Base-by-base conservation (phyloP, 371 early-diverging fungal species). In the Mortierella sp. region DNA sequence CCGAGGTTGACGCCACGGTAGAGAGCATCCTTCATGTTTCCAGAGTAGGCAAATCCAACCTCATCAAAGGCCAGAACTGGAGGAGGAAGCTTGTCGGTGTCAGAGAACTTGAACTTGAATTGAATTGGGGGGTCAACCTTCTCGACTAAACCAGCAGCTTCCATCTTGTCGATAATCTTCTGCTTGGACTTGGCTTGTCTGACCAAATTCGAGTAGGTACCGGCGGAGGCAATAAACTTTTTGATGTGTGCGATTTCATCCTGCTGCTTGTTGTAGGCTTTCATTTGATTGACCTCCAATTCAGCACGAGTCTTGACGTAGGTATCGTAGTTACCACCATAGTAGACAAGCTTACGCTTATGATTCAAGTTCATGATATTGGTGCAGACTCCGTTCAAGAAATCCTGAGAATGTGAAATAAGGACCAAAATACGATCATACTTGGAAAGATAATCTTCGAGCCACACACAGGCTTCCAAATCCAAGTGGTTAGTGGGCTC, bases 121-220 rank as follows among this genome's bases (percentile, higher is more conserved):
- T 85, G 76, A 37, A 83, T 80, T 17, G 91, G 90, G 7, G 88
- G 83, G 49, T 86, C 86, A 43, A 97, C 96, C 87, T 97, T 95
- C 82, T 99, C 97, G 56, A 99, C 89, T 59, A 99, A 85, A 74
- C 99, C 99, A 68, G 92, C 98, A 68, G 98, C 98, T 86, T 96
- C 96, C 99, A 99, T 98, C 90, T 99, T 99, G 88, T 99, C 99
- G 53, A 99, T 92, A 76, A 98, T 97, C 95, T 99, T 99, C 79
- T 97, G 98, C 87, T 96, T 96, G 61, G 96, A 96, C 88, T 99
- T 99, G 62, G 98, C 99, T 86, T 98, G 98, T 69, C 95, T 90
- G 61, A 99, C 97, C 90, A 99, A 91, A 87, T 98, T 98, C 76
- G 99, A 96, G 89, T 96, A 98, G 62, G 98, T 98, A 96, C 99